Evolutionary conservation across 106 monocot species (phyloP), one percentile per base, ranked within the genome.

Genomic region (Vanilla planifolia): DNA sequence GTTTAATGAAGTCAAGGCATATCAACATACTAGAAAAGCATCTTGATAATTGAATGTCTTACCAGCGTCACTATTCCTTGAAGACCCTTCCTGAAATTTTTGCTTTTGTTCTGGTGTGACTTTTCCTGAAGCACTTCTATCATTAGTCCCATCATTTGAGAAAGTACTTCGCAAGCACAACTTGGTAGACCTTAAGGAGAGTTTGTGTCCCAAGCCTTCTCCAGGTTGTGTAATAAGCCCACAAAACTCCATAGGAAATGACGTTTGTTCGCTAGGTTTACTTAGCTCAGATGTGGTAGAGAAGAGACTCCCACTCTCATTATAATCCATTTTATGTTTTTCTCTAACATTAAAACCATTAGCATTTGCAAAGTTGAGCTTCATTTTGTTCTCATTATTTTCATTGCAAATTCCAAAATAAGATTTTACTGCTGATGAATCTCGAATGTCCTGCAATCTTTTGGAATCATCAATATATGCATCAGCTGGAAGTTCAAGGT

Each of bases 401-500:
- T 16, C 43, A 15, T n/a, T 44, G 16, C 42, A n/a, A 40, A 23
- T 61, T 21, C 33, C 53, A 21, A 51, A 48, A 66, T 44, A 56
- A 57, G 63, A 19, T 36, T 6, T 50, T 17, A 40, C 28, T 21
- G 39, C 56, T 2, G 43, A 68, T 60, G 73, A 64, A 19, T 60
- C 67, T 39, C 45, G 60, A 29, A 42, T 32, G 56, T 66, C 67
- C 45, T 45, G 48, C 33, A 34, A n/a, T 33, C 21, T 59, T 68
- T 73, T 70, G 36, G 35, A 17, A 34, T 63, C 33, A 35, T 78
- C 74, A 37, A 81, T 64, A 59, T 86, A 78, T n/a, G 14, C 59
- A 68, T 69, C 67, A 26, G 74, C 77, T 25, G 81, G 81, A 65
- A 86, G 78, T 53, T 67, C 67, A 70, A 77, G 81, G 47, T 78